Conservation (phyloP, 2,329 filamentous ascomycete species). For the Colletotrichum chlorophyti region DNA sequence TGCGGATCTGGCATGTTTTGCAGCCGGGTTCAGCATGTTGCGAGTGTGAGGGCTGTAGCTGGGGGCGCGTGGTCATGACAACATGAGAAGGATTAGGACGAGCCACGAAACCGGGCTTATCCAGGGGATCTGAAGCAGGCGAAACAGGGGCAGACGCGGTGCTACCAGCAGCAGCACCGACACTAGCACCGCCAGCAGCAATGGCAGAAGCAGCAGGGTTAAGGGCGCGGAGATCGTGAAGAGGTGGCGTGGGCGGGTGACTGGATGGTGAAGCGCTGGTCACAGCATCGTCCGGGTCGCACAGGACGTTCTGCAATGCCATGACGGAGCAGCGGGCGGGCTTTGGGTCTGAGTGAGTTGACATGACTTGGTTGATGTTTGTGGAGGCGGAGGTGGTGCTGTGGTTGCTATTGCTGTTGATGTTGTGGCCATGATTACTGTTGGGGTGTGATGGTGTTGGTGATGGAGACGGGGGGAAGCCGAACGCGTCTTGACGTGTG, state of each 20-base stretch:
- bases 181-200: too few relatives aligned
- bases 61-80: conserved; percentile 24
- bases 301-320: conserved; percentile 27
- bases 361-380: neutral
- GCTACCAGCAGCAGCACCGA: neutral
- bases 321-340: conserved; percentile 24
- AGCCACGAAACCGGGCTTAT: neutral
- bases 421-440: neutral
- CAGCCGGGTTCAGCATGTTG: conserved; percentile 21
- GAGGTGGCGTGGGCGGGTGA: conserved; percentile 23
- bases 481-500: conserved; percentile 13
- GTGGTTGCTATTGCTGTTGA: conserved; percentile 1
- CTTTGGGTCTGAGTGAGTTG: conserved; percentile 9
- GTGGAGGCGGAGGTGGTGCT: neutral
- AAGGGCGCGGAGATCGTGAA: conserved; percentile 15
- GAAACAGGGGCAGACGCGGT: neutral
- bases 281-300: conserved; percentile 14
- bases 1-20: conserved; percentile 26
- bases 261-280: conserved; percentile 11
- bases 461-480: conserved; percentile 21
- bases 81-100: conserved; percentile 26
- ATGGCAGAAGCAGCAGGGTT: neutral
- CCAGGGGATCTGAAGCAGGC: conserved; percentile 4
- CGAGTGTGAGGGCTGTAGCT: conserved; percentile 10
- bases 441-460: conserved; percentile 22